A percentile compares a stretch with the other conserved stretches of the same genome.
phyloP scores from a whole-genome alignment of 2,329 filamentous ascomycete species.

The Lasiodiplodia theobromae region DNA sequence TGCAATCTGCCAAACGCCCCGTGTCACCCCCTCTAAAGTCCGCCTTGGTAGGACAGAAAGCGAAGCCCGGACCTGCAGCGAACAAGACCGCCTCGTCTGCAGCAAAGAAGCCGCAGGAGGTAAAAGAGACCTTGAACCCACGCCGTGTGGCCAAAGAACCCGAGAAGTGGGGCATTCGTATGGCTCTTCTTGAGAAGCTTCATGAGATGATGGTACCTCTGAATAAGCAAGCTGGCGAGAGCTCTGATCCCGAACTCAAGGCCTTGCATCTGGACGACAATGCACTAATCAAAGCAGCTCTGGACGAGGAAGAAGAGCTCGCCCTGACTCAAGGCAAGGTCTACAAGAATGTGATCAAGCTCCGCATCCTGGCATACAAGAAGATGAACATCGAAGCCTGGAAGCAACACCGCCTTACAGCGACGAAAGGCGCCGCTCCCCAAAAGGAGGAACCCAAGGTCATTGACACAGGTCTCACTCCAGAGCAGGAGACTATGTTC shows the following conservation, averaged over 20 bases:
- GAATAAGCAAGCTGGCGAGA: conserved; percentile 67
- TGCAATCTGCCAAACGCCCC: conserved; percentile 39
- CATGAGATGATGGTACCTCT: conserved; percentile 72
- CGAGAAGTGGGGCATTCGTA: conserved; percentile 44
- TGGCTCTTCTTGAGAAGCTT: conserved; percentile 62
- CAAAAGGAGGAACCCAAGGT: conserved; percentile 51
- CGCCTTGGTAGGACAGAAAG: conserved; percentile 30
- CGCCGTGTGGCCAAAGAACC: conserved; percentile 64
- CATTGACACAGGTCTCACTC: conserved; percentile 73
- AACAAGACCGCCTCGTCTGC: conserved; percentile 30
- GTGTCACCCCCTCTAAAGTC: conserved; percentile 18
- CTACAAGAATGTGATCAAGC: conserved; percentile 85
- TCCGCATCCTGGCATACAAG: conserved; percentile 76
- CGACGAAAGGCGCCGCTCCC: conserved; percentile 37
- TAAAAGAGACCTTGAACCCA: conserved; percentile 67
- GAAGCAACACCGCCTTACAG: conserved; percentile 63
- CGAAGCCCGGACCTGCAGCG: conserved; percentile 19
- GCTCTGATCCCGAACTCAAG: conserved; percentile 57
- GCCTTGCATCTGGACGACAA: conserved; percentile 68
- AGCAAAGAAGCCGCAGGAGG: conserved; percentile 14
- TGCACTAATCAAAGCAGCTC: conserved; percentile 70
- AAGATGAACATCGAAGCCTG: conserved; percentile 77
- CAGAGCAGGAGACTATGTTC: conserved; percentile 71
- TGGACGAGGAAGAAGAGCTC: conserved; percentile 80
- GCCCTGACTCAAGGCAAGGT: conserved; percentile 72